Base-by-base conservation (phyloP, 2,329 filamentous ascomycete species). In the Paraconiothyrium sp. region DNA sequence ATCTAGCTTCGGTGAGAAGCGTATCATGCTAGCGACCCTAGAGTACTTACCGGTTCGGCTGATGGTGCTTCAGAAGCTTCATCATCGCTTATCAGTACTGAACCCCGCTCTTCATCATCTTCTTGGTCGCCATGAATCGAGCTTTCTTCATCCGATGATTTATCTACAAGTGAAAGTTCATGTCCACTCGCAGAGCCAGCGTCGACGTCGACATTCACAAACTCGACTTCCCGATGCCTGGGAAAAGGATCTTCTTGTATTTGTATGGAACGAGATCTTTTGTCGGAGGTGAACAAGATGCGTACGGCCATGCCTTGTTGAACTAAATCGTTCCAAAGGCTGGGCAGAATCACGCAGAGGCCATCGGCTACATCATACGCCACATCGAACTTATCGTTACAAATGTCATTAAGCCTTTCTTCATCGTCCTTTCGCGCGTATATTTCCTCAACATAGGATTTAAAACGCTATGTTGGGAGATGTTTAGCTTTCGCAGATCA, bases 361-460 rank as follows among this genome's bases (percentile, higher is more conserved):
- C 43, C 46, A 22, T 32, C 14, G 27, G n/a, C 47, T 13, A 8
- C 27, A 37, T 46, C 32, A 16, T 46, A 13, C 32, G 32, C 22
- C 20, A 63, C 59, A 37, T 62, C 57, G 54, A 59, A 65, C 35
- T 60, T 50, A 34, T 55, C 54, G 27, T 62, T n/a, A 4, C 37
- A 32, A 30, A 65, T 55, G 16, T 50, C 27, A 8, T 49, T 22
- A 35, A 55, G 30, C 20, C 30, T 11, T 16, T 47, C 52, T 32
- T 37, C 43, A 16, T 47, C 44, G 8, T 41, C 54, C 6, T 35
- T 43, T 8, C 54, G 58, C 14, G 37, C 51, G 43, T 63, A 63
- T 7, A 62, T 56, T 43, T 62, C 52, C 30, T 59, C 48, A 11
- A 63, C 43, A 13, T 61, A 58, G 5, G 24, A 44, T 39, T 59